Evolutionary conservation across 2,329 filamentous ascomycete species (phyloP).

Genomic region (Lasiodiplodia gonubiensis): DNA sequence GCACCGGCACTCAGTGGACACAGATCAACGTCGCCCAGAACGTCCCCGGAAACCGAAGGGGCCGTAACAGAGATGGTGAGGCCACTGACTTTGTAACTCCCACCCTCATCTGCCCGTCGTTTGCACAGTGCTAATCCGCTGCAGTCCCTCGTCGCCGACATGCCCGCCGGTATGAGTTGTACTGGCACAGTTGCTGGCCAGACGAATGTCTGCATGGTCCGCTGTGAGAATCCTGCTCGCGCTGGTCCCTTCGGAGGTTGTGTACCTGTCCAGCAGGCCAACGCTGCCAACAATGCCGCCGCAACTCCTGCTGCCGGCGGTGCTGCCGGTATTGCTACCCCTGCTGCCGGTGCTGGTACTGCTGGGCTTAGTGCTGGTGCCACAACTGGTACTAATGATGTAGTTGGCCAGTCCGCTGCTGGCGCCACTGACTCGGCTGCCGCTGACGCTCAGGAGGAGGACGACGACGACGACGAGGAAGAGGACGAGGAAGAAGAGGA

Average conservation of each 20-base stretch:
- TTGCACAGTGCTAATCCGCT: conserved; percentile 27
- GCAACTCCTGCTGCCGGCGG: conserved; percentile 4
- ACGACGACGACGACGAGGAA: background rate
- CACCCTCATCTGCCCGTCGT: background rate
- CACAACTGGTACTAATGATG: background rate
- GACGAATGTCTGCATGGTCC: conserved; percentile 66
- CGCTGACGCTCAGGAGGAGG: conserved; percentile 18
- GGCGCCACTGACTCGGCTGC: conserved; percentile 28
- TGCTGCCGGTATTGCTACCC: conserved; percentile 15
- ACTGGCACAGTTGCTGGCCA: conserved; percentile 66
- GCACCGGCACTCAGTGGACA: conserved; percentile 60
- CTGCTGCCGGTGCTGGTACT: conserved; percentile 22
- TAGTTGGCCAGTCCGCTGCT: background rate
- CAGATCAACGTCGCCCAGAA: conserved; percentile 62
- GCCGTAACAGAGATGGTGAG: conserved; percentile 39
- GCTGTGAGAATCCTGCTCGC: conserved; percentile 65
- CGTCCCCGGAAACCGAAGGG: conserved; percentile 58
- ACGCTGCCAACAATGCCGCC: conserved; percentile 13
- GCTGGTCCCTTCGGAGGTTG: conserved; percentile 69
- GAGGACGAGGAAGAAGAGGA: background rate
- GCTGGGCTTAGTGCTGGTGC: background rate
- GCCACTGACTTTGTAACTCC: conserved; percentile 33
- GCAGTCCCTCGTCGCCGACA: conserved; percentile 62
- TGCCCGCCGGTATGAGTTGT: conserved; percentile 62
- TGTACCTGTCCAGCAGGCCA: conserved; percentile 60